Percentiles rank a stretch among this genome's conserved stretches.
phyloP scores from a whole-genome alignment of 495 filamentous ascomycete genomes.

The Thermochaetoides thermophila region DNA sequence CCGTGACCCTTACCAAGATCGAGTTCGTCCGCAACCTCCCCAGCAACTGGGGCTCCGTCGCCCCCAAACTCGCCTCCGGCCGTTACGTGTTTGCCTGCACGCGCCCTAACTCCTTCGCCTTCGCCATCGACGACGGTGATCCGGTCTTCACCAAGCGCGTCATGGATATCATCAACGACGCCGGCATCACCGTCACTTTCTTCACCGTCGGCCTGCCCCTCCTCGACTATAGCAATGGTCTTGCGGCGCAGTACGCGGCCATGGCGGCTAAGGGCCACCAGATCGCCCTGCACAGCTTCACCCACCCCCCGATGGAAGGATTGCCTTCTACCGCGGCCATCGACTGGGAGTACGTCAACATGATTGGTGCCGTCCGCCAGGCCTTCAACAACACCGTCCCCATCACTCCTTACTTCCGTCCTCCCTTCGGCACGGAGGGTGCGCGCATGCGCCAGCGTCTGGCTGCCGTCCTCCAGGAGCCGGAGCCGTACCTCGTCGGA shows the following conservation, averaged over 20 bases:
- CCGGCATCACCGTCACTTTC: constrained; percentile 55
- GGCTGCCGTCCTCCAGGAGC: constrained; percentile 29
- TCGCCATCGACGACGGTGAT: constrained; percentile 68
- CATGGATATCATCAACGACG: constrained; percentile 48
- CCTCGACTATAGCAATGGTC: constrained; percentile 40
- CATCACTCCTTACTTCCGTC: constrained; percentile 49
- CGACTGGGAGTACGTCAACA: constrained; percentile 54
- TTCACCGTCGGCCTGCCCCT: constrained; percentile 61
- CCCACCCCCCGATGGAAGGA: constrained; percentile 61
- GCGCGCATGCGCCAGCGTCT: constrained; percentile 54
- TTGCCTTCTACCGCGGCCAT: constrained; percentile 42
- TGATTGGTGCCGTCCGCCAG: constrained; percentile 41
- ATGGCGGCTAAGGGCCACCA: constrained; percentile 57
- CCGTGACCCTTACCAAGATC: constrained; percentile 41
- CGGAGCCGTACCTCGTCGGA: constrained; percentile 44
- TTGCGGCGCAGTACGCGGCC: constrained; percentile 48
- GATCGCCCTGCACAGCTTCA: constrained; percentile 59
- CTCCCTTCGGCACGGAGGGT: constrained; percentile 62
- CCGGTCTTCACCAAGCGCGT: constrained; percentile 47
- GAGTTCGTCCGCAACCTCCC: constrained; percentile 49
- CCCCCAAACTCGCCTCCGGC: constrained; percentile 49
- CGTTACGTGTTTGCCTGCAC: constrained; percentile 49
- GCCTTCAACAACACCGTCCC: constrained; percentile 28
- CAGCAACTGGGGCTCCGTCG: constrained; percentile 33
- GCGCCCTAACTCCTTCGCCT: constrained; percentile 60